Conservation (phyloP, 768 basidiomycete genomes). For the Boletus pseudo-olivaceus region DNA sequence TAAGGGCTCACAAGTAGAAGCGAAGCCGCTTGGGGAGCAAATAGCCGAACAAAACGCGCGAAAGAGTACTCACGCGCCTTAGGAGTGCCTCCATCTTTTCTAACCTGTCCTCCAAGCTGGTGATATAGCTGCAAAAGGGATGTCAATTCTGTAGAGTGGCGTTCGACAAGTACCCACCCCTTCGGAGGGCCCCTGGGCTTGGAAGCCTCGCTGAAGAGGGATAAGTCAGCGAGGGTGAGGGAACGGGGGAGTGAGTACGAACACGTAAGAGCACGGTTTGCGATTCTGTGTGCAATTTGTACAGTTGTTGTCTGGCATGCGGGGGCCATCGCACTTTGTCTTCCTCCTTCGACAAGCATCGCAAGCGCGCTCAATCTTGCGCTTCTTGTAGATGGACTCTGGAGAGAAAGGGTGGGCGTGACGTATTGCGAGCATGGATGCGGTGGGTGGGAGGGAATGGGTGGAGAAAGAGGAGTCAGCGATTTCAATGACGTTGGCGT, state of each 20-base stretch:
- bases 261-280: slow-evolving; percentile 61
- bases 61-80: slow-evolving; percentile 39
- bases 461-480: slow-evolving; percentile 12
- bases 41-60: neutral
- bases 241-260: slow-evolving; percentile 20
- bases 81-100: slow-evolving; percentile 55
- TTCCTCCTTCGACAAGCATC: slow-evolving; percentile 58
- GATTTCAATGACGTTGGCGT: slow-evolving; percentile 29
- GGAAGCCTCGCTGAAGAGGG: slow-evolving; percentile 49
- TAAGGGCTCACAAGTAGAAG: neutral
- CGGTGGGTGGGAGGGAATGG: neutral
- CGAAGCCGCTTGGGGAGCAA: neutral
- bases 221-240: neutral
- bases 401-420: neutral
- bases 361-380: slow-evolving; percentile 54
- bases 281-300: slow-evolving; percentile 52
- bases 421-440: slow-evolving; percentile 13
- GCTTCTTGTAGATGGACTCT: slow-evolving; percentile 35
- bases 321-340: slow-evolving; percentile 59
- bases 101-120: slow-evolving; percentile 54
- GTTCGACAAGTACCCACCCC: slow-evolving; percentile 42
- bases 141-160: neutral
- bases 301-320: slow-evolving; percentile 47
- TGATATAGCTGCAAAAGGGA: slow-evolving; percentile 45
- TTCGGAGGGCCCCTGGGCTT: slow-evolving; percentile 67